Evolutionary conservation across 2,329 filamentous ascomycete species (phyloP).

Genomic region (Aureobasidium namibiae): DNA sequence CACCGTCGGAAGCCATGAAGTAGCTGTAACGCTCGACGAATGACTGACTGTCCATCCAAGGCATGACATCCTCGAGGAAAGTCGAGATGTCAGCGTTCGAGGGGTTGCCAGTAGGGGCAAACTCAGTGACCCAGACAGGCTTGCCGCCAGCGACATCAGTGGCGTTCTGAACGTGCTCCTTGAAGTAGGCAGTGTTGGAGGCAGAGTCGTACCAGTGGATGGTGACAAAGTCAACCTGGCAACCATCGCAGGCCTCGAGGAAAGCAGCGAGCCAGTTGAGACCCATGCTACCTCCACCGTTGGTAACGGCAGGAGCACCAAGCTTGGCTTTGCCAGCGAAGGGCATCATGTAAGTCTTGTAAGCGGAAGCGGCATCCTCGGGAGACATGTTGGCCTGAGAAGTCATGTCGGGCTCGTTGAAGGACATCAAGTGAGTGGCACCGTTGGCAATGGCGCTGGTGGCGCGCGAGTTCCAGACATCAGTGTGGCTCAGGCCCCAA

Average conservation of each 20-base stretch:
- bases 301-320: constrained; percentile 54
- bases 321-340: constrained; percentile 48
- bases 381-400: constrained; percentile 53
- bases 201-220: constrained; percentile 55
- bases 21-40: constrained; percentile 34
- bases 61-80: constrained; percentile 45
- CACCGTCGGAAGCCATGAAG: constrained; percentile 30
- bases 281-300: constrained; percentile 48
- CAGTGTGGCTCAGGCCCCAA: constrained; percentile 42
- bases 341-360: constrained; percentile 48
- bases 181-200: constrained; percentile 43
- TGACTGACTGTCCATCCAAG: constrained; percentile 34
- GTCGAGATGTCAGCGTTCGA: constrained; percentile 32
- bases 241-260: constrained; percentile 44
- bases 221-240: constrained; percentile 52
- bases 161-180: constrained; percentile 43
- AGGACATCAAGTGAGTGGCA: constrained; percentile 51
- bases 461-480: constrained; percentile 45
- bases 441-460: constrained; percentile 46
- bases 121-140: constrained; percentile 58
- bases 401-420: constrained; percentile 63
- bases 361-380: constrained; percentile 43
- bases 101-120: constrained; percentile 42
- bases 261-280: constrained; percentile 49
- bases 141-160: constrained; percentile 29